Conservation (phyloP, 225 moss, liverwort and hornwort genomes). For the Bryoerythrophyllum caledonicum region DNA sequence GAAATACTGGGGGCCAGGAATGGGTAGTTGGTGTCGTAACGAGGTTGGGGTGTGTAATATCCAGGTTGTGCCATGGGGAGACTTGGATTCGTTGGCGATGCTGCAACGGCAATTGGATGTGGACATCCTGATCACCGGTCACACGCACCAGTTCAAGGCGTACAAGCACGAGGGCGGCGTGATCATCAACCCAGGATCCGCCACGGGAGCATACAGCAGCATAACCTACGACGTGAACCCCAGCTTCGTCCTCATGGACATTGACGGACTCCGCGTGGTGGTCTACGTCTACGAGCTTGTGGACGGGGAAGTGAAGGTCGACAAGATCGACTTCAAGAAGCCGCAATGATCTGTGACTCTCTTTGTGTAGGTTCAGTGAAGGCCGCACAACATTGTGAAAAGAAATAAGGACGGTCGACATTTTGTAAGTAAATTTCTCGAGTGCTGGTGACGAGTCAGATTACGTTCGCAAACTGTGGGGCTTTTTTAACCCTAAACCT, state of each 20-base stretch:
- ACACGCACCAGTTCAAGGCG: slow-evolving; percentile 81
- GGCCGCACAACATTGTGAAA: slow-evolving; percentile 12
- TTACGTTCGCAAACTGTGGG: slow-evolving; percentile 13
- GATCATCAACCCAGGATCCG: slow-evolving; percentile 81
- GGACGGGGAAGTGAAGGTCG: slow-evolving; percentile 90
- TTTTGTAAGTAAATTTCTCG: slow-evolving; percentile 24
- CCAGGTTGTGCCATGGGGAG: slow-evolving; percentile 79
- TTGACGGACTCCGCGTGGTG: slow-evolving; percentile 83
- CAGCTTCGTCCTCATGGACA: slow-evolving; percentile 85
- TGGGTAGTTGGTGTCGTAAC: too few relatives aligned
- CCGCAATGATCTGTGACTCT: slow-evolving; percentile 48
- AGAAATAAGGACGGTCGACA: slow-evolving; percentile 18
- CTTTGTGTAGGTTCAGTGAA: slow-evolving; percentile 2
- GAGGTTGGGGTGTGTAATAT: not conserved
- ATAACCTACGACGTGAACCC: slow-evolving; percentile 80
- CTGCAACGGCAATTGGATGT: slow-evolving; percentile 76
- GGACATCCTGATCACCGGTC: slow-evolving; percentile 78
- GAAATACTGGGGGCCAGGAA: too few relatives aligned
- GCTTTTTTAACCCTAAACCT: too few relatives aligned
- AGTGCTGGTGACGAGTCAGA: not conserved
- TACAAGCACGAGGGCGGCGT: slow-evolving; percentile 83
- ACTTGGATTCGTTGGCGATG: slow-evolving; percentile 70
- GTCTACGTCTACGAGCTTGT: slow-evolving; percentile 92
- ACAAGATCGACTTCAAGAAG: slow-evolving; percentile 90
- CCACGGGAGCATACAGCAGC: slow-evolving; percentile 81